Conservation (phyloP, 2,329 filamentous ascomycete genomes). For the Phialophora verrucosa region DNA sequence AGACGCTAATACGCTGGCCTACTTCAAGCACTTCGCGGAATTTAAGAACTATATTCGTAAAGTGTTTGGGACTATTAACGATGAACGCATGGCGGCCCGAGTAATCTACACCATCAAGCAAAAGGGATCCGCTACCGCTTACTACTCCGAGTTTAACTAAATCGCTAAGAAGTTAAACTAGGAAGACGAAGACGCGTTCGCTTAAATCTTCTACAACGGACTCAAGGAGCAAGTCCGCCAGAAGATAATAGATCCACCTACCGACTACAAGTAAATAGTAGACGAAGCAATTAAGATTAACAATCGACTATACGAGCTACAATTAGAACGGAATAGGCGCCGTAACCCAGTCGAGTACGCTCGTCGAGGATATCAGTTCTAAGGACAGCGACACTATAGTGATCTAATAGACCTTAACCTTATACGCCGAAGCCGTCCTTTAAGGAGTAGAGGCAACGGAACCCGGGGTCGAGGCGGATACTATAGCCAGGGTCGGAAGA, state of each 20-base stretch:
- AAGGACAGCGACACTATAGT: neutral
- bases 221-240: neutral
- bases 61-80: no score
- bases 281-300: constrained; percentile 5
- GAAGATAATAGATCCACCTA: neutral
- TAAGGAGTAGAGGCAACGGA: neutral
- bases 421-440: neutral
- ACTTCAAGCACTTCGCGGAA: no score
- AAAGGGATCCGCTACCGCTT: neutral
- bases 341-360: neutral
- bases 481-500: neutral
- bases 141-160: neutral
- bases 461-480: neutral
- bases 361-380: neutral
- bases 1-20: no score
- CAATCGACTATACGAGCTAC: neutral
- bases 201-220: constrained; percentile 2
- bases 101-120: no score
- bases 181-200: neutral
- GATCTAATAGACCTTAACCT: neutral
- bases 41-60: no score
- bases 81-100: no score
- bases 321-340: neutral
- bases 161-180: neutral
- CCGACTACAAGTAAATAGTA: neutral